phyloP scores from a whole-genome alignment of 805 yeast genomes.

The Candida hungchunana region DNA sequence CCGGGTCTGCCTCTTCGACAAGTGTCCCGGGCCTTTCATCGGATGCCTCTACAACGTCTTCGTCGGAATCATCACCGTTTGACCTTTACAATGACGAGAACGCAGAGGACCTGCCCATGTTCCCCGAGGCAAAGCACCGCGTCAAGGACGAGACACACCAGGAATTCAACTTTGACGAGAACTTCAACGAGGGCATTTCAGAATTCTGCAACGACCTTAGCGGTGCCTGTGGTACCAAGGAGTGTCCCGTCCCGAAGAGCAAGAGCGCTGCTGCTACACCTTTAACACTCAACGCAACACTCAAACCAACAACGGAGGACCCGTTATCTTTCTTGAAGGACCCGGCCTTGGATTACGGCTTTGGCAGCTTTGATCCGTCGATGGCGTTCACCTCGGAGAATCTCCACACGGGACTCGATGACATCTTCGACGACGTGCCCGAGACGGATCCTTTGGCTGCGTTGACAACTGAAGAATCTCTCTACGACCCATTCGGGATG shows the following conservation, averaged over 20 bases:
- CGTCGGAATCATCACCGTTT: constrained; percentile 26
- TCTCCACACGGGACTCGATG: constrained; percentile 1
- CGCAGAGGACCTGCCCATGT: constrained; percentile 19
- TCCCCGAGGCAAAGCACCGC: constrained; percentile 11
- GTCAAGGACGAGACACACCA: constrained; percentile 9
- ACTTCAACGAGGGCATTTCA: constrained; percentile 66
- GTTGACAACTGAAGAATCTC: constrained; percentile 52
- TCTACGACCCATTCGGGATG: constrained; percentile 48
- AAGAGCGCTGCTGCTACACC: constrained; percentile 12
- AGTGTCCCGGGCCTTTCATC: constrained; percentile 25
- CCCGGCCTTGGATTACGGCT: constrained; percentile 11
- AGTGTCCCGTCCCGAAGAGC: constrained; percentile 57
- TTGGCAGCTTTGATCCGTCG: constrained; percentile 45
- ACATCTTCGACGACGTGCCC: constrained; percentile 15
- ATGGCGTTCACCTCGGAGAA: constrained; percentile 40
- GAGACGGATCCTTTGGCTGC: constrained; percentile 35
- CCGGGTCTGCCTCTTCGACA: constrained; percentile 6
- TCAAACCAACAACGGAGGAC: constrained; percentile 26
- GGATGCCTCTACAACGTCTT: constrained; percentile 26
- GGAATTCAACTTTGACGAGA: constrained; percentile 34
- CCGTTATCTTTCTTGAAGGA: constrained; percentile 45
- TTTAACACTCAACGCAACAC: neutral
- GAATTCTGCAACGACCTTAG: constrained; percentile 73
- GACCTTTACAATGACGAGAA: constrained; percentile 27
- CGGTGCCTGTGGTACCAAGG: constrained; percentile 78